Base-by-base conservation (phyloP, 1,284 basidiomycete genomes). In the Afroboletus lepidellus region DNA sequence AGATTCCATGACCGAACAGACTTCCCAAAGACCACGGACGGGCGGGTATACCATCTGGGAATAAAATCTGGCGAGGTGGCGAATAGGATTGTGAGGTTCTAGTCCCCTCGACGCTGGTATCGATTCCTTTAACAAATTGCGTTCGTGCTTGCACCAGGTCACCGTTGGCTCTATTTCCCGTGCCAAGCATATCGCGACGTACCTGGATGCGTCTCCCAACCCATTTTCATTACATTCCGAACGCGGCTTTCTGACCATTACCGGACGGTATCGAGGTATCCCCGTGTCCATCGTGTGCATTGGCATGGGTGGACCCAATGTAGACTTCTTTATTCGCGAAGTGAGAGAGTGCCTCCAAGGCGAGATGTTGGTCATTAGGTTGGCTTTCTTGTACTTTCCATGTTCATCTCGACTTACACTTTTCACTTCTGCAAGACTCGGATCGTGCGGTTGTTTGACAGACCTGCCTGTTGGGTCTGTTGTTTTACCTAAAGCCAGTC, bases 281-380 rank as follows among this genome's bases (percentile, higher is more conserved):
- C 88, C 90, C 6, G 67, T 93, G 30, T 87, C 84, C 13, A 80
- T 93, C 49, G 75, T 91, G 41, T 87, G 85, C 54, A 92, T 92
- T 52, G 91, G 91, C 9, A 93, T 93, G 91, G 90, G 90, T 20
- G 75, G 73, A 55, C 80, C 89, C 2, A 90, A 88, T 67, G 86
- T 86, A 69, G 90, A 93, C 69, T 93, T 93, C 70, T 90, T 92
- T 67, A 79, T 93, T 15, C 81, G 91, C 56, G 91, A 93, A 72
- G 81, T 80, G 16, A 78, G 90, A 52, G 91, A 92, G 63, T 87
- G 87, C 58, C 70, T 92, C 37, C 74, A 71, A 55, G 90, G 91
- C 8, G 90, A 93, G 64, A 82, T 93, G 80, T 73, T 81, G 57
- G 78, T 93, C 54, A 74, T 91, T 58, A 83, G 88, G 87, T 88